These are phyloP conservation scores for Myxozyma kluyveri DNA, from an alignment of 805 yeast genomes.

Conservation along the genomic window DNA sequence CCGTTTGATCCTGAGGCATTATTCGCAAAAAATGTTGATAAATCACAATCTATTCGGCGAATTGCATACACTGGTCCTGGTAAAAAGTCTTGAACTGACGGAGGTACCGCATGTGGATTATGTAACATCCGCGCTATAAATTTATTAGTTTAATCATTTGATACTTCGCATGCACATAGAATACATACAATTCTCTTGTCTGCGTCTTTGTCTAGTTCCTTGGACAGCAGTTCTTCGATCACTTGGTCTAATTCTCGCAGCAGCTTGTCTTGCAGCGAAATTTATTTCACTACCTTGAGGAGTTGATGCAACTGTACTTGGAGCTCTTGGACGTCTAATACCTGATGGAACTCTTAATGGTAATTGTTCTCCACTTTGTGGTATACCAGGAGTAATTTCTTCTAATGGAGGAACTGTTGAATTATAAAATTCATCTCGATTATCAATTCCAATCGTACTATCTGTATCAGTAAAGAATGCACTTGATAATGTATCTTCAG, in stretches of 20 bases:
- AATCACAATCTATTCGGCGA: conserved; percentile 21
- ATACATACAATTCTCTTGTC: conserved; percentile 23
- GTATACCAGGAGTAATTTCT: neutral
- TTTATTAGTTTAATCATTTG: neutral
- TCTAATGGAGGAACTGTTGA: neutral
- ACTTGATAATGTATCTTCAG: neutral
- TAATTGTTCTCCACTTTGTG: neutral
- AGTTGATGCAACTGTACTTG: conserved; percentile 20
- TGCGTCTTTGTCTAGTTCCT: conserved; percentile 21
- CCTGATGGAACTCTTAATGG: neutral
- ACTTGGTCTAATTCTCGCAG: conserved; percentile 10
- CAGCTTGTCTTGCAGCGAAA: conserved; percentile 19
- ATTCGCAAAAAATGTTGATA: conserved; percentile 14
- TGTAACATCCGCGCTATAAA: conserved; percentile 25
- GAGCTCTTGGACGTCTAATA: neutral
- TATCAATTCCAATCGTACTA: neutral
- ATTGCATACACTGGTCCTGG: conserved; percentile 23
- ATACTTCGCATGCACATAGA: neutral
- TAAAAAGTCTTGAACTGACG: conserved; percentile 18
- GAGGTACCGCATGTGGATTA: conserved; percentile 29
- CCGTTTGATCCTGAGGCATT: neutral
- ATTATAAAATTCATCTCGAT: neutral
- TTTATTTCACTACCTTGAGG: conserved; percentile 28
- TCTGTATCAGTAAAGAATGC: neutral
- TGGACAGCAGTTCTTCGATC: conserved; percentile 16